Evolutionary conservation across 192 early-diverging fungal species (phyloP), one percentile per base, ranked within the genome.

Genomic region (Linnemannia zychae): DNA sequence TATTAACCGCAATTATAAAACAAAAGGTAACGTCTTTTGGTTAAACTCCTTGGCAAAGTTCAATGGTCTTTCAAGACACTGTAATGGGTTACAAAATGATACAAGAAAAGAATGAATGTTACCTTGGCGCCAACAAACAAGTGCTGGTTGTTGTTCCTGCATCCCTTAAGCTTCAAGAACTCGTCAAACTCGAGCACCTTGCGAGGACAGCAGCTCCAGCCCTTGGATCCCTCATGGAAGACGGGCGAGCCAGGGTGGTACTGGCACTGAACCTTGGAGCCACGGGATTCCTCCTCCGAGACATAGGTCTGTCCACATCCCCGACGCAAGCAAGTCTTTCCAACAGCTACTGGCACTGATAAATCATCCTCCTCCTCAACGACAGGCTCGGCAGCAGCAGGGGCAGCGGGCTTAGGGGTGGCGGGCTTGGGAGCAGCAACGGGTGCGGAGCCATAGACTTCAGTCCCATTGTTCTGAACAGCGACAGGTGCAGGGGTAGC

Each of bases 141-240:
- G 87, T 99, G 99, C 68, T 93, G 92, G 52, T 97, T 97, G n/a
- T 76, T 90, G 49, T 91, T 94, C 44, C 77, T 85, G 88, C 99
- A 99, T 44, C 99, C 99, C 72, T 91, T 90, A 86, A 99, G 98
- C 82, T 95, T 97, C 82, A 99, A 88, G 76, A 99, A 99, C 88
- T 99, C 97, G 46, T 99, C 99, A 92, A 99, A 99, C 88, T 99
- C 99, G 22, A 98, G 92, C 3, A 98, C 98, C 76, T 97, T 95
- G 48, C 97, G 93, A 71, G 95, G 90, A 88, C 99, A 99, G 90
- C 99, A 99, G 46, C 94, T 94, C 96, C 96, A 99, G 33, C 98
- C 98, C 91, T 99, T 99, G 89, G 94, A 96, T 20, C 99, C 99
- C 86, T 99, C 99, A 84, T 99, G 99, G 90, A 99, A 99, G 46